Evolutionary conservation across 805 yeast species (phyloP).

Genomic region (Monosporozyma aerobia): DNA sequence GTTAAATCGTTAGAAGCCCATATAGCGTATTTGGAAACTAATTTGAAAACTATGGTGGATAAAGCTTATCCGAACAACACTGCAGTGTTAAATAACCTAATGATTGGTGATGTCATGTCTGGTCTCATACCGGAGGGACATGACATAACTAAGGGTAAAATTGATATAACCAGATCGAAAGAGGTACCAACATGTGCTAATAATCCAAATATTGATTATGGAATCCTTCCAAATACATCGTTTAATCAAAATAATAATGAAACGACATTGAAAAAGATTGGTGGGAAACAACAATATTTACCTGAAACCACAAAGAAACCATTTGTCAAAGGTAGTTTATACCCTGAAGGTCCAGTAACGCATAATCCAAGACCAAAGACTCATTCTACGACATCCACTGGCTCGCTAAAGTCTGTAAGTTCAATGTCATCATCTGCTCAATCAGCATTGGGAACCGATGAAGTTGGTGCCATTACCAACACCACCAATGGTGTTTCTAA

Average conservation of each 20-base stretch:
- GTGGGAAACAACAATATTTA: background rate
- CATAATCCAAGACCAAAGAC: constrained; percentile 13
- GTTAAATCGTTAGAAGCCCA: constrained; percentile 37
- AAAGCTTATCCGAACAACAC: constrained; percentile 15
- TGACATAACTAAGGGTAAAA: background rate
- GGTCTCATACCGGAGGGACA: constrained; percentile 1
- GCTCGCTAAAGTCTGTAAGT: constrained; percentile 8
- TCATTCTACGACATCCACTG: constrained; percentile 1
- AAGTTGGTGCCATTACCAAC: background rate
- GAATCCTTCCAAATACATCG: background rate
- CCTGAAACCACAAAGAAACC: constrained; percentile 13
- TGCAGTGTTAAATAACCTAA: constrained; percentile 12
- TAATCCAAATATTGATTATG: background rate
- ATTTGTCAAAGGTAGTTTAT: constrained; percentile 26
- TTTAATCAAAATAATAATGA: background rate
- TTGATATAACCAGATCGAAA: background rate
- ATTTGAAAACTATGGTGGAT: constrained; percentile 18
- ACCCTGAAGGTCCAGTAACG: constrained; percentile 28
- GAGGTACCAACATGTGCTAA: background rate
- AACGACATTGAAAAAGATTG: constrained; percentile 1
- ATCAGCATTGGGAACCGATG: constrained; percentile 1
- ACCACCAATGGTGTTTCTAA: background rate
- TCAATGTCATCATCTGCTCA: constrained; percentile 9
- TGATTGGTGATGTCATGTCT: constrained; percentile 16
- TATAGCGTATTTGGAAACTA: constrained; percentile 22